Evolutionary conservation across 164 flowering plant species (phyloP), one percentile per base, ranked within the genome.

Genomic region (Vitis labrusca): DNA sequence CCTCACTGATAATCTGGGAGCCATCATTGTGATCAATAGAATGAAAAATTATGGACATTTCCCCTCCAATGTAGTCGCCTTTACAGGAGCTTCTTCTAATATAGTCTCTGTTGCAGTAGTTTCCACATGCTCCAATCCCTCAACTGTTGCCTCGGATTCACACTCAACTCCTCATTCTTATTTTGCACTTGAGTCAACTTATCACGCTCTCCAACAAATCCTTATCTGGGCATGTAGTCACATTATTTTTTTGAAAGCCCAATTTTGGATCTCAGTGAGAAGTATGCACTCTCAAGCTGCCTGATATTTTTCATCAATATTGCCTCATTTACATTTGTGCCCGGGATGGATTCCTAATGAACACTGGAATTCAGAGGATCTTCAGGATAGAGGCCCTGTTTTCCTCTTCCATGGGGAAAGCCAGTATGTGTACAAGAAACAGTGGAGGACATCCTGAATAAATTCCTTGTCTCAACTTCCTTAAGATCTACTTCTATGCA

Each of bases 211-310:
- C 81, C 44, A 91, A 50, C 56, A 91, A 66, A 66, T 84, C 88
- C 32, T 63, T 81, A 73, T 85, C 94, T 12, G 78, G 59, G 15
- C 88, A 81, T 47, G 64, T 54, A 16, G 59, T 57, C 16, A 67
- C 65, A 82, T 76, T 80, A 59, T 64, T 63, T 54, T 72, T 89
- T 66, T 1, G 81, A 67, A 63, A 70, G 74, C 76, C 76, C 81
- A 68, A 87, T 65, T 74, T 75, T 77, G 50, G 93, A 84, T 79
- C 97, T 91, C 82, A 83, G 79, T 47, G 97, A 86, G 70, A 93
- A 92, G 78, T 96, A 96, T 44, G 95, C 97, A 81, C 74, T 80
- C 83, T 92, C 97, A 69, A 96, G 92, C 76, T 88, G 94, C 73
- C 30, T 55, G 10, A 88, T 79, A 77, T 91, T 92, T 74, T 73